Conservation (phyloP, 2,329 filamentous ascomycete genomes). For the Diaporthe helianthi region DNA sequence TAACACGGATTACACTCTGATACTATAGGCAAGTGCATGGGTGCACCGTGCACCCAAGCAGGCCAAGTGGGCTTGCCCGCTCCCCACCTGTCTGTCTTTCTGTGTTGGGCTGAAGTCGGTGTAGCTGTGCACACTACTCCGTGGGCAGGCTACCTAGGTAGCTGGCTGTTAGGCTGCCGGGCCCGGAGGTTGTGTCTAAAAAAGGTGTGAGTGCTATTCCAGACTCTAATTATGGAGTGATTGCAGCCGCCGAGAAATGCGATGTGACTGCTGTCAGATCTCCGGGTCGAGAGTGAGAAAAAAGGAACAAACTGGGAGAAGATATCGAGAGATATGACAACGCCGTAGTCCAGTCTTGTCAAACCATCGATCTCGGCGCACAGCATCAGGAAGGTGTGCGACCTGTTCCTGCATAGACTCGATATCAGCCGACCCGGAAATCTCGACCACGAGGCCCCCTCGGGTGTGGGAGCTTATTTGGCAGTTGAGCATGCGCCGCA, state of each 20-base stretch:
- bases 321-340: background rate
- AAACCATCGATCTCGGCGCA: slow-evolving; percentile 13
- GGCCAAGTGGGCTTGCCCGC: slow-evolving; percentile 13
- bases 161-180: background rate
- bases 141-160: too few species aligned
- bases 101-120: slow-evolving; percentile 13
- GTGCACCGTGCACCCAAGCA: background rate
- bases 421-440: slow-evolving; percentile 13
- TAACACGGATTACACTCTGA: background rate
- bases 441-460: background rate
- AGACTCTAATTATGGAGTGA: slow-evolving; percentile 22
- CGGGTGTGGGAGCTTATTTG: background rate
- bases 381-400: slow-evolving; percentile 18
- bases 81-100: background rate
- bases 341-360: background rate
- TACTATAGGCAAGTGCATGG: background rate
- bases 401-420: slow-evolving; percentile 14
- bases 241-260: background rate
- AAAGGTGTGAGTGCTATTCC: background rate
- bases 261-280: slow-evolving; percentile 12
- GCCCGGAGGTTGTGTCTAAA: background rate
- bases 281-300: background rate
- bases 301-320: background rate
- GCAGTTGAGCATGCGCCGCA: background rate
- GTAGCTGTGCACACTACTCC: too few species aligned